phyloP scores from a whole-genome alignment of 441 rosid genomes.

The Macaranga tanarius region DNA sequence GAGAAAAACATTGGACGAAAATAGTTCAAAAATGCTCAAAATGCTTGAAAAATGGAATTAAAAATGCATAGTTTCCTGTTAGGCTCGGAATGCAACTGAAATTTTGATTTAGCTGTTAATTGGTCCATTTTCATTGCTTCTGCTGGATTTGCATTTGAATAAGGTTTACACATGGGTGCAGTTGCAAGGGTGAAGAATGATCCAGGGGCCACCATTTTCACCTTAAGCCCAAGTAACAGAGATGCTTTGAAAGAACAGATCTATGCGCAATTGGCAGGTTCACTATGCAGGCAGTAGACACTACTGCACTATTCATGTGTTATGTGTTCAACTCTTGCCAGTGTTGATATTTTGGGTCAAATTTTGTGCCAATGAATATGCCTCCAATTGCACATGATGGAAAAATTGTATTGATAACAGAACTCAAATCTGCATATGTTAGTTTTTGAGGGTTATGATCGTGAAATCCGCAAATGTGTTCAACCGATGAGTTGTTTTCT shows the following conservation, averaged over 20 bases:
- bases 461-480: background rate
- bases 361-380: background rate
- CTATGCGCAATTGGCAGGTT: conserved; percentile 35
- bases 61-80: background rate
- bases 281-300: conserved; percentile 34
- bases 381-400: background rate
- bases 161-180: conserved; percentile 29
- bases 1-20: background rate
- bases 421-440: no score
- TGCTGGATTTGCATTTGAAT: background rate
- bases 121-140: background rate
- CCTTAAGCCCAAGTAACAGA: conserved; percentile 47
- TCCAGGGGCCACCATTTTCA: conserved; percentile 53
- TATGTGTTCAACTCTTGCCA: no score
- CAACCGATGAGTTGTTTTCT: background rate
- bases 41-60: background rate
- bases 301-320: background rate
- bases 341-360: background rate
- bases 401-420: background rate
- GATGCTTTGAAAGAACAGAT: conserved; percentile 50
- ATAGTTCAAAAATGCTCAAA: background rate
- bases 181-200: conserved; percentile 63
- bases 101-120: background rate
- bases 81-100: background rate
- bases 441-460: no score